These are phyloP conservation scores for Fraxinus cuspidata DNA, from an alignment of 257 asterid species.

Conservation along the genomic window DNA sequence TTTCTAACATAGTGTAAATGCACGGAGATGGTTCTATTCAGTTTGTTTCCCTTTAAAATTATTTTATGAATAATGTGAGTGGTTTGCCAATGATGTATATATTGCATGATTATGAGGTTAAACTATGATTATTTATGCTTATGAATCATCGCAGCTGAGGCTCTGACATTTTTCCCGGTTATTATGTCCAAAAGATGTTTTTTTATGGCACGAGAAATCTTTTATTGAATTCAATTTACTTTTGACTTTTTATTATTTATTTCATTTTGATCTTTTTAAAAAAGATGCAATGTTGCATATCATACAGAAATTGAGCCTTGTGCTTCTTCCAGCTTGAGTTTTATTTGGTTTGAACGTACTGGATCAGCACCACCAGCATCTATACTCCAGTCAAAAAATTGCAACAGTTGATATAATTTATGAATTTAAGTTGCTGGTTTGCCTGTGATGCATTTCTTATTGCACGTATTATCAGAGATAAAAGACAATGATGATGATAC, in stretches of 20 bases:
- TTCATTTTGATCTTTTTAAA: too few relatives aligned
- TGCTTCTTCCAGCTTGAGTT: not conserved
- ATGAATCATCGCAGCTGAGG: conserved; percentile 6
- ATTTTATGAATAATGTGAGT: not conserved
- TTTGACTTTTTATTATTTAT: not conserved
- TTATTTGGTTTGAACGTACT: not conserved
- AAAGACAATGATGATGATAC: conserved; percentile 1
- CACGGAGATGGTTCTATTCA: not conserved
- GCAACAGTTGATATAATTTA: not conserved
- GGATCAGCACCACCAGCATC: not conserved
- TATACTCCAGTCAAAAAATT: not conserved
- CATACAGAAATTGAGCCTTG: too few relatives aligned
- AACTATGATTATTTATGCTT: not conserved
- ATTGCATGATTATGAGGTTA: not conserved
- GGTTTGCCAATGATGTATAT: not conserved
- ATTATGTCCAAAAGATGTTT: not conserved
- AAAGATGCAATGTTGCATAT: too few relatives aligned
- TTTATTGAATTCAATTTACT: not conserved
- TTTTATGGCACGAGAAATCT: not conserved
- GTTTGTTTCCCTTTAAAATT: not conserved
- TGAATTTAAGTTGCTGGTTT: not conserved
- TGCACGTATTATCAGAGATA: not conserved
- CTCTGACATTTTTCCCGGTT: not conserved
- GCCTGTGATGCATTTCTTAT: not conserved
- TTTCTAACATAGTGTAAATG: not conserved